These are phyloP conservation scores for Solanum raphanifolium DNA, from an alignment of 257 asterid genomes.

Conservation along the genomic window DNA sequence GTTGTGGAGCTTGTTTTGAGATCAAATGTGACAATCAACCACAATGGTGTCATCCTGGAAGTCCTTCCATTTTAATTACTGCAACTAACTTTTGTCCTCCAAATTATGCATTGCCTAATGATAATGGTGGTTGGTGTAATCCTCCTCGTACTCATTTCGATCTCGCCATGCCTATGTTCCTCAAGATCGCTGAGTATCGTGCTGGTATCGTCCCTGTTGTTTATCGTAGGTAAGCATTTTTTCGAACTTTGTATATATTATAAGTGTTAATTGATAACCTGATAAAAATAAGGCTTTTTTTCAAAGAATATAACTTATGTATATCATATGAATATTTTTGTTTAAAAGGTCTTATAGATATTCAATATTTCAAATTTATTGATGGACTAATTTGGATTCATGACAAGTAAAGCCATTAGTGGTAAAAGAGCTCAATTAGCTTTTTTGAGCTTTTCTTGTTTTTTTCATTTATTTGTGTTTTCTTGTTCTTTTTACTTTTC, in stretches of 20 bases:
- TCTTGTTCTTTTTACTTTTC: not conserved
- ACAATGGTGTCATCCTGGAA: conserved; percentile 45
- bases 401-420: not conserved
- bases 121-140: conserved; percentile 68
- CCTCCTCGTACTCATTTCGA: conserved; percentile 61
- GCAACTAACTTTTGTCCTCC: conserved; percentile 67
- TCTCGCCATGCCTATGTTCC: conserved; percentile 63
- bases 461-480: not conserved
- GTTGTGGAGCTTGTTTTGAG: conserved; percentile 80
- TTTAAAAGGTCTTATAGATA: no score
- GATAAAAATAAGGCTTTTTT: no score
- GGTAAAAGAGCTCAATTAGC: not conserved
- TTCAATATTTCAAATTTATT: not conserved
- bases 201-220: conserved; percentile 58
- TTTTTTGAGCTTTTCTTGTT: not conserved
- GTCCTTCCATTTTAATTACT: conserved; percentile 44
- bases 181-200: conserved; percentile 36
- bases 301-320: not conserved
- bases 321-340: no score
- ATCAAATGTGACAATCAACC: conserved; percentile 43
- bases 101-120: conserved; percentile 37
- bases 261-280: no score
- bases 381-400: not conserved
- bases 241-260: no score
- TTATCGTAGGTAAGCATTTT: conserved; percentile 27